These are phyloP conservation scores for Simplicillium aogashimaense DNA, from an alignment of 2,329 filamentous ascomycete species.

Conservation along the genomic window DNA sequence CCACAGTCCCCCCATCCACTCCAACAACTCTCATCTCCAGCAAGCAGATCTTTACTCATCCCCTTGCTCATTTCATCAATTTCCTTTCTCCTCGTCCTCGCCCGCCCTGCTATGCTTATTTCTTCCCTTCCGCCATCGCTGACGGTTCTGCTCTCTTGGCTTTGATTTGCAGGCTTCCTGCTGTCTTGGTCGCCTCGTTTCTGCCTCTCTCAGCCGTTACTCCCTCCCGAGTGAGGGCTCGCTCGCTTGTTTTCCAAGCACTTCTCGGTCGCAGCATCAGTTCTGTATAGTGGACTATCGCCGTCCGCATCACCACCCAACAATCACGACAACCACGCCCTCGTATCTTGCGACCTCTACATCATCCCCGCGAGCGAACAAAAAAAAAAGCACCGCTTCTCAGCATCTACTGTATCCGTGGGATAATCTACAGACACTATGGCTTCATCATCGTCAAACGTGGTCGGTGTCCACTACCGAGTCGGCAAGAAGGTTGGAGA, in stretches of 20 bases:
- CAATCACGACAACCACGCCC: too few species aligned
- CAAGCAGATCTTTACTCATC: slow-evolving; percentile 8
- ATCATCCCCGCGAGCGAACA: not conserved
- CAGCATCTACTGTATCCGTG: not conserved
- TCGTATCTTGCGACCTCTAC: not conserved
- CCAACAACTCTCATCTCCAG: slow-evolving; percentile 11
- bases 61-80: slow-evolving; percentile 4
- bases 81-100: slow-evolving; percentile 1
- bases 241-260: not conserved
- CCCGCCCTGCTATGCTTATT: not conserved
- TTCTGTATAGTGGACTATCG: too few species aligned
- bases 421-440: slow-evolving; percentile 34
- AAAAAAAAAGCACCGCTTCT: not conserved
- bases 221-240: not conserved
- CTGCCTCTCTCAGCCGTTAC: not conserved
- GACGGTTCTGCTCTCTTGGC: too few species aligned
- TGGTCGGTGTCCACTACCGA: slow-evolving; percentile 96
- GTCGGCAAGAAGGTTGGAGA: slow-evolving; percentile 99
- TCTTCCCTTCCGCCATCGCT: not conserved
- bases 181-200: not conserved
- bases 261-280: not conserved
- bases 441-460: slow-evolving; percentile 88
- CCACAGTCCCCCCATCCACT: slow-evolving; percentile 2
- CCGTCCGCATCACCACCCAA: too few species aligned
- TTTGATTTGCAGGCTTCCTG: too few species aligned